Evolutionary conservation across 257 asterid genomes (phyloP).

Genomic region (Solanum pennellii): DNA sequence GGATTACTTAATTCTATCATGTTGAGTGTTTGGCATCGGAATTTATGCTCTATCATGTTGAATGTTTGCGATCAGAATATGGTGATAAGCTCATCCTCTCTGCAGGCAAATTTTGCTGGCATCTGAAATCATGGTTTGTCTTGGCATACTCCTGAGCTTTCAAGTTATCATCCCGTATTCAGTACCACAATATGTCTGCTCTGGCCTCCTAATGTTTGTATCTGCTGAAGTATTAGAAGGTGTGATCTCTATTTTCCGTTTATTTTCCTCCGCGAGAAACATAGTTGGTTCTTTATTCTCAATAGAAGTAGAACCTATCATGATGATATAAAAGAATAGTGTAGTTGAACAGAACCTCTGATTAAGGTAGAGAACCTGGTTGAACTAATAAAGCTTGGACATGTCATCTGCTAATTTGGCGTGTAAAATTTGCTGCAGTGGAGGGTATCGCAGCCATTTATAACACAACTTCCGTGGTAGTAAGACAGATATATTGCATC

Average conservation of each 20-base stretch:
- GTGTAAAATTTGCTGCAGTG: neutral
- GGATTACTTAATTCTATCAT: neutral
- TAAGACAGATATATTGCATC: neutral
- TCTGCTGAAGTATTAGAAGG: slow-evolving; percentile 92
- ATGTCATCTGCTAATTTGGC: neutral
- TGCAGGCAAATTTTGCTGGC: slow-evolving; percentile 68
- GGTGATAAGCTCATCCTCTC: neutral
- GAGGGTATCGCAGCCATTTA: neutral
- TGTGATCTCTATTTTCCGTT: neutral
- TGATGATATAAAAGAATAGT: neutral
- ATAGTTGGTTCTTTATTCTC: neutral
- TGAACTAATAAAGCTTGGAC: neutral
- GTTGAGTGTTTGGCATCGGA: neutral
- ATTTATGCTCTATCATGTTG: neutral
- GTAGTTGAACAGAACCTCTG: neutral
- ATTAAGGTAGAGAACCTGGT: neutral
- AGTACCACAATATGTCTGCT: slow-evolving; percentile 51
- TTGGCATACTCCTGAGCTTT: slow-evolving; percentile 58
- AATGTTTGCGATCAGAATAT: neutral
- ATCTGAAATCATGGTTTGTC: slow-evolving; percentile 59
- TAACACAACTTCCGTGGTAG: neutral
- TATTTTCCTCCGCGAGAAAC: neutral
- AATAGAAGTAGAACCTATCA: neutral
- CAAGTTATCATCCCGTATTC: slow-evolving; percentile 44
- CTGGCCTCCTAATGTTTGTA: slow-evolving; percentile 60